Conservation (phyloP, 257 asterid species). For the Primulina tabacum region DNA sequence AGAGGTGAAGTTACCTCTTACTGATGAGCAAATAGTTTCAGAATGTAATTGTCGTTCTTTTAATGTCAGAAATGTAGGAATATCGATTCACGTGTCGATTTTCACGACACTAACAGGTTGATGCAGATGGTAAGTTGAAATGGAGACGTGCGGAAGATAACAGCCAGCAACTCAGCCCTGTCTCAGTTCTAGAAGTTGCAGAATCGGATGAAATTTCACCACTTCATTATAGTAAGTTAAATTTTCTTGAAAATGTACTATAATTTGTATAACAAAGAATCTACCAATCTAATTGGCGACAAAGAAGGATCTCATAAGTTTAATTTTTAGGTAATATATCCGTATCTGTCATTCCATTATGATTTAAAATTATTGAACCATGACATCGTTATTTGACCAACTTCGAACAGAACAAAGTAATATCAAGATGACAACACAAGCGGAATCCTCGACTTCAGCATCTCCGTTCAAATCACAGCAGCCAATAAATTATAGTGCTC, state of each 20-base stretch:
- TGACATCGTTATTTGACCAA: background rate
- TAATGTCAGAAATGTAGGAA: background rate
- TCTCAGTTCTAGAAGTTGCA: constrained; percentile 61
- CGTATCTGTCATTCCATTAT: background rate
- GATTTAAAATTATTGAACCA: background rate
- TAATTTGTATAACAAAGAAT: background rate
- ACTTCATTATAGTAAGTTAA: constrained; percentile 35
- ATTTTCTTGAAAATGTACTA: background rate
- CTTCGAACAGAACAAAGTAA: constrained; percentile 27
- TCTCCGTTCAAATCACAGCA: constrained; percentile 27
- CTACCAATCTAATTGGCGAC: too few species aligned
- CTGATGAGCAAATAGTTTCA: background rate
- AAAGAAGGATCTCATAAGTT: background rate
- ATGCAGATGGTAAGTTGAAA: constrained; percentile 32
- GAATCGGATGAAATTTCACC: constrained; percentile 43
- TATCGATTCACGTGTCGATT: constrained; percentile 13
- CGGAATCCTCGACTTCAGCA: constrained; percentile 29
- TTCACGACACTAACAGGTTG: constrained; percentile 40
- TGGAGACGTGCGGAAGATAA: constrained; percentile 29
- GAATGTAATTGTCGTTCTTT: background rate
- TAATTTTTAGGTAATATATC: background rate
- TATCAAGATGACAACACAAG: constrained; percentile 23
- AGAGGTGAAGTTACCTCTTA: constrained; percentile 34
- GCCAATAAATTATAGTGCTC: constrained; percentile 6
- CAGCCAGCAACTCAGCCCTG: constrained; percentile 55